Evolutionary conservation across 495 filamentous ascomycete species (phyloP), one percentile per base, ranked within the genome.

Genomic region (Bacidia gigantensis): DNA sequence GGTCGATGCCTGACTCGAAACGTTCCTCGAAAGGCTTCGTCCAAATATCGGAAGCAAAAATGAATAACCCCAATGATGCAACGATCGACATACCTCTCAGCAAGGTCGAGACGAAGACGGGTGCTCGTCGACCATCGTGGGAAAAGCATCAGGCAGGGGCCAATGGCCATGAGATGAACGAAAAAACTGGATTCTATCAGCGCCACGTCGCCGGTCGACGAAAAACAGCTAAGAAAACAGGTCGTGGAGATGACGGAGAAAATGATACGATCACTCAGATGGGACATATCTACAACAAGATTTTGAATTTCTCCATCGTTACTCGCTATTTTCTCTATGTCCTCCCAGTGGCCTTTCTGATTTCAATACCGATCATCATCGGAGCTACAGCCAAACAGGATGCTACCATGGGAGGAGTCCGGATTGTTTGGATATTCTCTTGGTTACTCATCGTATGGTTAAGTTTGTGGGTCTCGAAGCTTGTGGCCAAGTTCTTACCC

Each of bases 381-480:
- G 78, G 83, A n/a, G 75, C 80, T 32, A 79, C 71, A 0, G 65
- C 56, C 54, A 68, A 48, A 62, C 69, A 62, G 26, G 57, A 77
- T 41, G 73, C 78, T 11, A 66, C 65, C 3, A 79, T 86, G 57
- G 80, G 74, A 0, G 76, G 77, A 9, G 83, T 89, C 0, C 71
- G 78, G 24, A 72, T 92, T 25, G 76, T 84, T 50, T 78, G 80
- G 72, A 82, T 98, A 58, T 97, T 90, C 60, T 70, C 81, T 24
- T 98, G 92, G 92, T 76, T 98, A 57, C 87, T 95, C 65, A 75
- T 94, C 51, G 78, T 93, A 24, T 96, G 89, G 90, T 69, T 89
- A 39, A 77, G 80, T 51, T 72, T 97, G 48, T 98, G 92, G 92
- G 76, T 78, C 21, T 83, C 80, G 41, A 98, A 98, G 68, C 64